phyloP scores from a whole-genome alignment of 1,284 basidiomycete species.

The Vanrija humicola region DNA sequence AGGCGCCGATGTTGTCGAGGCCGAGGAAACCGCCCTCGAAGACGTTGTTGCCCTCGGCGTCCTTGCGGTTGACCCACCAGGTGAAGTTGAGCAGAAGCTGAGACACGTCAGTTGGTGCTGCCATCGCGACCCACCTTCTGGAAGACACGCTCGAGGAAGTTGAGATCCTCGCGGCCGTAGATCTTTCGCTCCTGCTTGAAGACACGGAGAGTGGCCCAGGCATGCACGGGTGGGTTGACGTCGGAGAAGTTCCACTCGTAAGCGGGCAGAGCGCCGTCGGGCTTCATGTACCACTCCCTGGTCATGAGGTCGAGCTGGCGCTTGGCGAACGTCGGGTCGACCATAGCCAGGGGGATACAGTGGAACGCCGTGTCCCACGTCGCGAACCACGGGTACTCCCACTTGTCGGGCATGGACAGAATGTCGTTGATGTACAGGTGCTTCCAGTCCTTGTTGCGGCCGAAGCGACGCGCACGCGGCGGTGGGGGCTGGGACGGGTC shows the following conservation, averaged over 20 bases:
- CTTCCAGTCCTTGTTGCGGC: constrained; percentile 89
- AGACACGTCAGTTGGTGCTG: constrained; percentile 44
- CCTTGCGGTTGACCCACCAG: constrained; percentile 99
- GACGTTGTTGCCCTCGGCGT: constrained; percentile 87
- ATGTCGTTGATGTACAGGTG: constrained; percentile 95
- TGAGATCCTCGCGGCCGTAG: constrained; percentile 81
- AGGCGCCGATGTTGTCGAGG: constrained; percentile 94
- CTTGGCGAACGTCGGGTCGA: constrained; percentile 93
- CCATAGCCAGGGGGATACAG: constrained; percentile 91
- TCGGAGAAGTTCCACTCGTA: constrained; percentile 99
- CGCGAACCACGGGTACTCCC: constrained; percentile 98
- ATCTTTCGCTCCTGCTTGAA: constrained; percentile 98
- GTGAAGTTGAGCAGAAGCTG: constrained; percentile 81
- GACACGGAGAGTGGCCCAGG: constrained; percentile 94
- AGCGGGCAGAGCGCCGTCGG: constrained; percentile 94
- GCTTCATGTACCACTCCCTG: constrained; percentile 97
- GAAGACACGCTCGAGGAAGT: constrained; percentile 95
- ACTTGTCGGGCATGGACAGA: constrained; percentile 99
- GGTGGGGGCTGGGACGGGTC: constrained; percentile 93
- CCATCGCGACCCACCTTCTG: constrained; percentile 59
- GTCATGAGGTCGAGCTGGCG: constrained; percentile 95
- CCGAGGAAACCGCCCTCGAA: constrained; percentile 98
- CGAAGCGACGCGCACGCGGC: constrained; percentile 78
- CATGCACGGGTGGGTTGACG: constrained; percentile 95
- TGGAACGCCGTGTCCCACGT: constrained; percentile 96